A percentile compares a stretch with the other conserved stretches of the same genome.
phyloP scores from a whole-genome alignment of 2,329 filamentous ascomycete species.

The Biscogniauxia marginata region DNA sequence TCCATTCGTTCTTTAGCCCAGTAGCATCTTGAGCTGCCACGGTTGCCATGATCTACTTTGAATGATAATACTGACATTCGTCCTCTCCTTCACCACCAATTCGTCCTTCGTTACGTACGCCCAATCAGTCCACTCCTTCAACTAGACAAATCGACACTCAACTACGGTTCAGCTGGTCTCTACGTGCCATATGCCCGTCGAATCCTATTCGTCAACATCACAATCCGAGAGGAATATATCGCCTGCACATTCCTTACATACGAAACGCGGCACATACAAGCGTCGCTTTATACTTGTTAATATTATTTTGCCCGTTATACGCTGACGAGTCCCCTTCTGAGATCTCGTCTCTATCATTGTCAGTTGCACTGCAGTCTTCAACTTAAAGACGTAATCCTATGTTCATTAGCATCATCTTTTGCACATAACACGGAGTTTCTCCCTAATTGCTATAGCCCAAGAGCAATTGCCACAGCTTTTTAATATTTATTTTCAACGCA shows the following conservation, averaged over 20 bases:
- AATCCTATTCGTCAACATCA: neutral
- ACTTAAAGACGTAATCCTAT: neutral
- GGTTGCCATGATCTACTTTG: constrained; percentile 7
- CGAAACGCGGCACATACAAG: neutral
- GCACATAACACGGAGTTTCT: neutral
- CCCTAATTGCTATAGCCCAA: neutral
- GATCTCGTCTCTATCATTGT: neutral
- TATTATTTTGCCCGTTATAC: neutral
- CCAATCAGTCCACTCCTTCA: neutral
- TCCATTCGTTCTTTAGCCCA: neutral
- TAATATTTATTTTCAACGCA: neutral
- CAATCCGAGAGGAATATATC: neutral
- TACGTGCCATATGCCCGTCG: neutral
- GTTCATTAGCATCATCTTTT: neutral
- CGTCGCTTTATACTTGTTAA: neutral
- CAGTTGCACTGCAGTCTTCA: neutral
- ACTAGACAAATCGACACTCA: neutral
- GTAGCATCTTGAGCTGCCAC: constrained; percentile 3
- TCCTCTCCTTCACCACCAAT: constrained; percentile 14
- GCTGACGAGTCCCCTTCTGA: neutral
- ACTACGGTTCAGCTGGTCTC: neutral
- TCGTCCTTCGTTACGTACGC: constrained; percentile 10
- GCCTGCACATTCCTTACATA: neutral
- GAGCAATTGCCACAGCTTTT: neutral
- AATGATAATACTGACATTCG: constrained; percentile 16